Base-by-base conservation (phyloP, 2,329 filamentous ascomycete species). In the Aspergillus ibericus region DNA sequence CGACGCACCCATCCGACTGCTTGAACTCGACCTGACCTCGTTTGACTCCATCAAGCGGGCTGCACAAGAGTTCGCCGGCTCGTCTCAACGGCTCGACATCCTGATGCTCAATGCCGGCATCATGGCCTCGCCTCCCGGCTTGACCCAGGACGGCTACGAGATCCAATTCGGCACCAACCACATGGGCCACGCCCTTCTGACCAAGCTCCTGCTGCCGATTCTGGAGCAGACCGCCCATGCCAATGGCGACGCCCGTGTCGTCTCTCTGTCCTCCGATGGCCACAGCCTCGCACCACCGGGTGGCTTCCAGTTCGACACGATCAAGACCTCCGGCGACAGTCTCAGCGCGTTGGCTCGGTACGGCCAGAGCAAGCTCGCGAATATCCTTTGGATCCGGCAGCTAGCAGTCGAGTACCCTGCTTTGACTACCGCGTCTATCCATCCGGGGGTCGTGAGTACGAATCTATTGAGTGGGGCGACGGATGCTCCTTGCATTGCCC, bases 121-220 rank as follows among this genome's bases (percentile, higher is more conserved):
- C 55, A 77, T 78, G 65, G 66, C 62, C 18, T 22, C 65, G 1
- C 68, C 75, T 0, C 65, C 66, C 40, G 68, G 63, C 22, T 67
- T 72, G 2, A 82, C 80, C 0, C 69, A 73, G 16, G 79, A 83
- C 44, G 80, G 79, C 44, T 81, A 80, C 60, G 81, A 83, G 65
- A 73, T 78, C 32, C 79, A 82, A 53, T 78, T 83, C 57, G 81
- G 79, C 32, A 81, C 78, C 9, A 83, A 83, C 62, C 78, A 82
- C 69, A 69, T 83, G 60, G 81, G 80, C n/a, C 81, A 81, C 60
- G 78, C 79, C 3, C 72, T 82, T 0, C 64, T 83, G 12, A 81
- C 75, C 8, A 78, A 78, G 36, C 71, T 81, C 2, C 73, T 83
- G 0, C 66, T 81, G 1, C 79, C 78, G 1, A 71, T 67, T 0